Base-by-base conservation (phyloP, 1,284 basidiomycete genomes). In the Papiliotrema fonsecae region DNA sequence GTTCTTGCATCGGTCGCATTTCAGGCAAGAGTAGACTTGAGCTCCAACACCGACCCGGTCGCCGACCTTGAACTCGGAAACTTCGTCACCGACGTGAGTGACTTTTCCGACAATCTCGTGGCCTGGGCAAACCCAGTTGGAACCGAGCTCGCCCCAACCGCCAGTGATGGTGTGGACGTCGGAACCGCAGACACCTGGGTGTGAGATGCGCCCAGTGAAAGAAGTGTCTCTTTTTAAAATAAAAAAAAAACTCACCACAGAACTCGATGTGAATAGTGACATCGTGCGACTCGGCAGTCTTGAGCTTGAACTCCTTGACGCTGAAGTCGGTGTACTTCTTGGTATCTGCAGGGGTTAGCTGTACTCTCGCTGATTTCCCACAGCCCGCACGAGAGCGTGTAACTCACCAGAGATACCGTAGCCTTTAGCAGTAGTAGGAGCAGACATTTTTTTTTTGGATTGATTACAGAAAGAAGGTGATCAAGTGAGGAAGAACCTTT, bases 201-300 rank as follows among this genome's bases (percentile, higher is more conserved):
- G 24, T 10, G 22, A 41, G 39, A 14, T 11, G 36, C 36, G 19
- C 13, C 9, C 9, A 38, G 36, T n/a, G n/a, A n/a, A n/a, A n/a
- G n/a, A n/a, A n/a, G n/a, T n/a, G n/a, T n/a, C n/a, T n/a, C n/a
- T n/a, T n/a, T n/a, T n/a, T n/a, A 19, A 38, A 19, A 9, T 14
- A 18, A 18, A 38, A 10, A 18, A 38, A 38, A 11, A 19, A 45
- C 10, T 31, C 35, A 37, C 45, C 45, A 47, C 69, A 73, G 57
- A 56, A 63, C 49, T 87, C 86, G 52, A 91, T 87, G 77, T 89
- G 88, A 47, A 88, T 79, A 44, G 86, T 84, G 6, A 84, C 74
- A 42, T 67, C 65, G 42, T 61, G 46, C 4, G 57, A 43, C 21
- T 47, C 54, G 21, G 60, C 41, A 30, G 63, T 63, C 51, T 67